phyloP scores from a whole-genome alignment of 176 grass and related monocot genomes.

The Musa acuminata region DNA sequence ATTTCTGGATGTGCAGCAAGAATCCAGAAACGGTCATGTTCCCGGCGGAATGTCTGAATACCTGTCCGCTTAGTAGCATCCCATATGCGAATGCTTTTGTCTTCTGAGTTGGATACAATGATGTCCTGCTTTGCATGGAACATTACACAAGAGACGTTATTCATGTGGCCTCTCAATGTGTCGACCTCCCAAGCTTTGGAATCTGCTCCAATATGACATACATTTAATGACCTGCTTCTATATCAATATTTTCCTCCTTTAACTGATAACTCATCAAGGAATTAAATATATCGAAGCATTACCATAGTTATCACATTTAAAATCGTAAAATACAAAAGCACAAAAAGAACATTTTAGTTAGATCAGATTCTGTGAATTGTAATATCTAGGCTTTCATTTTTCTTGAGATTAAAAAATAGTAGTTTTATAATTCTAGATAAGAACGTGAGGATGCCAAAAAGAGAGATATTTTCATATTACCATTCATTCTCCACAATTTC shows the following conservation, averaged over 20 bases:
- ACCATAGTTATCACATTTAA: not conserved
- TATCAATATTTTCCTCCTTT: not conserved
- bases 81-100: conserved; percentile 93
- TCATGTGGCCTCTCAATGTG: conserved; percentile 92
- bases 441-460: not conserved
- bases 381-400: not conserved
- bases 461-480: conserved; percentile 27
- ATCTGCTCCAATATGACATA: conserved; percentile 42
- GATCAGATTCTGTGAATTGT: not conserved
- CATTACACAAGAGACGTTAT: conserved; percentile 88
- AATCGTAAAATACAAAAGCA: not conserved
- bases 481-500: conserved; percentile 89
- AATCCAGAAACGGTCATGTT: conserved; percentile 98
- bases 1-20: conserved; percentile 86
- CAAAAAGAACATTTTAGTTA: not conserved
- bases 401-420: not conserved
- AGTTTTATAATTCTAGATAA: not conserved
- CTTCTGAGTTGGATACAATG: conserved; percentile 94
- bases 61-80: conserved; percentile 88
- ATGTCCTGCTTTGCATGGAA: conserved; percentile 94
- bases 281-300: not conserved
- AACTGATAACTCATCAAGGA: not conserved
- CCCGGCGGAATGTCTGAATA: conserved; percentile 72
- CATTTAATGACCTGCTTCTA: not conserved
- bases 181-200: conserved; percentile 95